Percentiles rank a stretch among this genome's conserved stretches.
phyloP scores from a whole-genome alignment of 192 early-diverging fungal species.

The Phycomyces blakesleeanus region DNA sequence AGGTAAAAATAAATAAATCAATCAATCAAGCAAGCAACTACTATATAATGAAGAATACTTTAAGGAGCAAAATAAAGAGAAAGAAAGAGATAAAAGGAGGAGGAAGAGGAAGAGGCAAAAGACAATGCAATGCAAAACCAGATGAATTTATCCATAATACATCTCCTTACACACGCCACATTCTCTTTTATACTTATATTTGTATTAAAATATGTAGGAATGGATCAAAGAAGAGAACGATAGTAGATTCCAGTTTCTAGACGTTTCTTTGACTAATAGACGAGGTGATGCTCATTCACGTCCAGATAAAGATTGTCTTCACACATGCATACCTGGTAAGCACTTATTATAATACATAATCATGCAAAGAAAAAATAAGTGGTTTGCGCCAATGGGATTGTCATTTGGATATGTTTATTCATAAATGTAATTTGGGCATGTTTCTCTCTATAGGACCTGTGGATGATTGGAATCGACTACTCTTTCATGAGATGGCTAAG shows the following conservation, averaged over 20 bases:
- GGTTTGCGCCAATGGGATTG: too few relatives aligned
- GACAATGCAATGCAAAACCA: too few relatives aligned
- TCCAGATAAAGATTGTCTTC: slow-evolving; percentile 34
- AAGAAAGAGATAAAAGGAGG: too few relatives aligned
- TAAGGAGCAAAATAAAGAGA: too few relatives aligned
- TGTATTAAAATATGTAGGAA: neutral
- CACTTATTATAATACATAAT: neutral
- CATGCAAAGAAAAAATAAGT: neutral
- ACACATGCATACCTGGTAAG: slow-evolving; percentile 33
- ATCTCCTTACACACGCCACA: too few relatives aligned
- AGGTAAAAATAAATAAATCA: too few relatives aligned
- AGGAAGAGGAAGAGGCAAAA: too few relatives aligned
- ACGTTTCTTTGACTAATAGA: slow-evolving; percentile 24
- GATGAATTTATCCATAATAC: too few relatives aligned
- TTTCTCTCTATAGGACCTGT: slow-evolving; percentile 24
- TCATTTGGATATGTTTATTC: too few relatives aligned
- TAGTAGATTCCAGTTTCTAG: slow-evolving; percentile 13
- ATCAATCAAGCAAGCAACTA: too few relatives aligned
- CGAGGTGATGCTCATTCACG: slow-evolving; percentile 32
- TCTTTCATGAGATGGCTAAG: slow-evolving; percentile 37
- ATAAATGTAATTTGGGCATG: too few relatives aligned
- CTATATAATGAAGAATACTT: too few relatives aligned
- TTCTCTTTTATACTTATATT: neutral
- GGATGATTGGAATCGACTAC: slow-evolving; percentile 33
- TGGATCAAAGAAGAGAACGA: slow-evolving; percentile 11